These are phyloP conservation scores for Monosporascus sp. DNA, from an alignment of 2,329 filamentous ascomycete genomes.

Conservation along the genomic window DNA sequence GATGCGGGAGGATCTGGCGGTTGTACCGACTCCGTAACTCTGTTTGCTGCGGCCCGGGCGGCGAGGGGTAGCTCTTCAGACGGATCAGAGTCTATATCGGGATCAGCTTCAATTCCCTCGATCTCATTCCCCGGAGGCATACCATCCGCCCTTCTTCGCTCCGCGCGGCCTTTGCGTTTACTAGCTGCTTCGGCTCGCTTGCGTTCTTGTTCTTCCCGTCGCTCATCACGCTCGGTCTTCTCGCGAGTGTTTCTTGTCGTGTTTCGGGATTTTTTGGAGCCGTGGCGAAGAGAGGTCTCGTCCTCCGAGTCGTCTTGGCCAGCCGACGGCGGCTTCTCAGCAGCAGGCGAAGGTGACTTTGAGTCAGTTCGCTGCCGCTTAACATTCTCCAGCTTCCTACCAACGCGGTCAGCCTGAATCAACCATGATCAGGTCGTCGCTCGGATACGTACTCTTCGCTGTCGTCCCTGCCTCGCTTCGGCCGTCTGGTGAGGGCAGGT, in stretches of 20 bases:
- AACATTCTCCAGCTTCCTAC: conserved; percentile 61
- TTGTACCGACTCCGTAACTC: conserved; percentile 26
- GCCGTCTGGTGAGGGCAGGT: conserved; percentile 50
- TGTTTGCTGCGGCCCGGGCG: conserved; percentile 30
- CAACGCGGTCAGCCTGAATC: conserved; percentile 20
- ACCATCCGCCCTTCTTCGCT: conserved; percentile 79
- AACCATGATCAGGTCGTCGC: conserved; percentile 5
- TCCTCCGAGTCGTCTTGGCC: conserved; percentile 63
- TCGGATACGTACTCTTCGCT: conserved; percentile 77
- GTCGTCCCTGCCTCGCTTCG: conserved; percentile 82
- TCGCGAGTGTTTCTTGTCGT: conserved; percentile 56
- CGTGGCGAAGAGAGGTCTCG: conserved; percentile 60
- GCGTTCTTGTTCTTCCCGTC: conserved; percentile 69
- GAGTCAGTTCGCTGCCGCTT: conserved; percentile 85
- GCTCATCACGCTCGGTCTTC: conserved; percentile 65
- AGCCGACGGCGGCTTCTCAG: conserved; percentile 41
- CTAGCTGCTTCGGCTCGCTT: conserved; percentile 69
- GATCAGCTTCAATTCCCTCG: conserved; percentile 31
- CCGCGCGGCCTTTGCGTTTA: conserved; percentile 76
- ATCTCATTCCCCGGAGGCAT: conserved; percentile 25
- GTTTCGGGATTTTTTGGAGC: conserved; percentile 56
- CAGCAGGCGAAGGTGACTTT: conserved; percentile 58
- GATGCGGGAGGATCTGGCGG: conserved; percentile 39
- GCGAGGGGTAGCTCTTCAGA: conserved; percentile 61
- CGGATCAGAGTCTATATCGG: conserved; percentile 60